Percentiles rank a stretch among this genome's conserved stretches.
These are phyloP conservation scores for Saccharomyces pastorianus DNA, from an alignment of 1,139 yeast genomes.

Conservation along the genomic window DNA sequence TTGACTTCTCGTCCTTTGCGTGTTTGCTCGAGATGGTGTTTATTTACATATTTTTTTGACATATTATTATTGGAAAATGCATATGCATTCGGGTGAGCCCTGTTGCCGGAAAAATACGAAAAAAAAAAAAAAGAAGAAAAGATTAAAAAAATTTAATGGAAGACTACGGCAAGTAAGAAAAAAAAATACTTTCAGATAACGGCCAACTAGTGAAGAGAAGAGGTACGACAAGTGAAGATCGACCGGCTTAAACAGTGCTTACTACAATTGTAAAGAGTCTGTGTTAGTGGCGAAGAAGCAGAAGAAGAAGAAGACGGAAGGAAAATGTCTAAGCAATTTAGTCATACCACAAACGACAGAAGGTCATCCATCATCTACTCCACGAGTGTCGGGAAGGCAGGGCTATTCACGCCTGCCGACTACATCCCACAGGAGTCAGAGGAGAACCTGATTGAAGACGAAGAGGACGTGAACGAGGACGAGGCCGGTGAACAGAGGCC, in stretches of 20 bases:
- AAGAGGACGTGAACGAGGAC: slow-evolving; percentile 12
- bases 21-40: not conserved
- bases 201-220: not conserved
- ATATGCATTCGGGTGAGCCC: not conserved
- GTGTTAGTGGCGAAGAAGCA: not conserved
- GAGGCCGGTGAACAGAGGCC: slow-evolving; percentile 3
- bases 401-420: slow-evolving; percentile 27
- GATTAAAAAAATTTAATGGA: not conserved
- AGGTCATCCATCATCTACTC: slow-evolving; percentile 29
- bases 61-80: not conserved
- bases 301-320: not conserved
- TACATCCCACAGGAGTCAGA: slow-evolving; percentile 17
- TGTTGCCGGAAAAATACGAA: not conserved
- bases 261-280: not conserved
- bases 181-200: not conserved
- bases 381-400: slow-evolving; percentile 30
- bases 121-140: not conserved
- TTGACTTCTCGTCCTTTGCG: not conserved
- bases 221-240: not conserved
- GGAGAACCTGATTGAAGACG: slow-evolving; percentile 12
- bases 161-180: not conserved
- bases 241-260: not conserved
- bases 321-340: slow-evolving; percentile 20
- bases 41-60: not conserved
- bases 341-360: slow-evolving; percentile 24